Evolutionary conservation across 441 rosid genomes (phyloP), one percentile per base, ranked within the genome.

Genomic region (Brassica balearica): DNA sequence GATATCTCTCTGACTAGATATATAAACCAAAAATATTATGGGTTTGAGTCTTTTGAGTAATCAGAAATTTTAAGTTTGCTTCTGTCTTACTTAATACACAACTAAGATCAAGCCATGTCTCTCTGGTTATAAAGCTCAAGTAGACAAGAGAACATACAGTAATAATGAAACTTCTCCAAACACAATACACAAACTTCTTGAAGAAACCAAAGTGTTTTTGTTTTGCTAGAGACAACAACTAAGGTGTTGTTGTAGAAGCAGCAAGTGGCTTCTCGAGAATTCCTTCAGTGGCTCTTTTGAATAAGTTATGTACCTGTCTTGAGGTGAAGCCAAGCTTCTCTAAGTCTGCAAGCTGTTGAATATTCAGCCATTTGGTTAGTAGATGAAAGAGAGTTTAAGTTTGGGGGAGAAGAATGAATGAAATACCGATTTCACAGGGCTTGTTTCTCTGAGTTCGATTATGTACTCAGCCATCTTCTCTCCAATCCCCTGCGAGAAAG

Each of bases 281-380:
- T 11, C 91, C 90, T 78, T 82, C 81, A 3, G 97, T 90, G 5
- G 94, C 93, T 84, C 65, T 85, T 63, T 77, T 84, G 64, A 95
- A 89, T 81, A 91, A 67, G 82, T 88, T 89, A 46, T 89, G 80
- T n/a, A 87, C 94, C 87, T 90, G 96, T 80, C 84, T 95, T 9
- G 95, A 87, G 36, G 99, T 93, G 46, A 93, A 92, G 14, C 98
- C 99, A 3, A 93, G 83, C 86, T 89, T 95, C 83, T 89, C 90
- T 64, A 93, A 70, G 65, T 95, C 94, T 19, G 53, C 79, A 62
- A 95, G 88, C 98, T 93, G 96, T 82, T 79, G 27, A 2, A 4
- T 20, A 4, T 23, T 23, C 48, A 38, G 25, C 8, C 6, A 19
- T 10, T 55, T 68, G 43, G 36, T 68, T 63, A 65, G 27, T 65